phyloP scores from a whole-genome alignment of 2,329 filamentous ascomycete species.

The Talaromyces albobiverticillius region DNA sequence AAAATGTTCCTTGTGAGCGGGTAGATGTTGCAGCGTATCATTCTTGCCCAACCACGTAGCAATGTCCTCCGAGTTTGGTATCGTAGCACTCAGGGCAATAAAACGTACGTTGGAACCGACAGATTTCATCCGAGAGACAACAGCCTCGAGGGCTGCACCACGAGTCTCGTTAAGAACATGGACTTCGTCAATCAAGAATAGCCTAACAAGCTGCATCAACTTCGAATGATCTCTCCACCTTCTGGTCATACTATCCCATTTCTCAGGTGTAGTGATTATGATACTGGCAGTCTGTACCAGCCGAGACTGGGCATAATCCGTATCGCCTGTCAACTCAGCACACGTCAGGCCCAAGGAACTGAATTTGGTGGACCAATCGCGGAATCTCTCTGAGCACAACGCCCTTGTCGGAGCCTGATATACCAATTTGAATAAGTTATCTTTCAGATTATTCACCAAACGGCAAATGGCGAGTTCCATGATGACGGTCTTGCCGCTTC shows the following conservation, averaged over 20 bases:
- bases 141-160: slow-evolving; percentile 76
- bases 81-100: slow-evolving; percentile 76
- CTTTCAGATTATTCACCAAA: slow-evolving; percentile 56
- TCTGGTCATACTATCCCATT: slow-evolving; percentile 85
- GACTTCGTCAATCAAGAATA: slow-evolving; percentile 85
- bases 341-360: slow-evolving; percentile 63
- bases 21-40: slow-evolving; percentile 56
- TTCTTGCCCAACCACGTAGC: slow-evolving; percentile 74
- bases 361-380: slow-evolving; percentile 78
- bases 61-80: slow-evolving; percentile 78
- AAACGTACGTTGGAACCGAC: slow-evolving; percentile 73
- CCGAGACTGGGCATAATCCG: slow-evolving; percentile 62
- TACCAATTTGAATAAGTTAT: slow-evolving; percentile 70
- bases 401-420: slow-evolving; percentile 86
- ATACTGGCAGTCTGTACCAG: slow-evolving; percentile 72
- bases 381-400: slow-evolving; percentile 70
- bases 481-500: slow-evolving; percentile 79
- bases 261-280: slow-evolving; percentile 84
- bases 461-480: slow-evolving; percentile 80
- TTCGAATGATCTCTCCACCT: slow-evolving; percentile 80
- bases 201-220: slow-evolving; percentile 69
- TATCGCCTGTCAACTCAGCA: slow-evolving; percentile 79
- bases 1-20: slow-evolving; percentile 67
- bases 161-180: slow-evolving; percentile 79
- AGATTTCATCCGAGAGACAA: slow-evolving; percentile 84